Percentiles rank a stretch among this genome's conserved stretches.
Conservation (phyloP, 1,139 yeast genomes). For the Ashbya aceris region DNA sequence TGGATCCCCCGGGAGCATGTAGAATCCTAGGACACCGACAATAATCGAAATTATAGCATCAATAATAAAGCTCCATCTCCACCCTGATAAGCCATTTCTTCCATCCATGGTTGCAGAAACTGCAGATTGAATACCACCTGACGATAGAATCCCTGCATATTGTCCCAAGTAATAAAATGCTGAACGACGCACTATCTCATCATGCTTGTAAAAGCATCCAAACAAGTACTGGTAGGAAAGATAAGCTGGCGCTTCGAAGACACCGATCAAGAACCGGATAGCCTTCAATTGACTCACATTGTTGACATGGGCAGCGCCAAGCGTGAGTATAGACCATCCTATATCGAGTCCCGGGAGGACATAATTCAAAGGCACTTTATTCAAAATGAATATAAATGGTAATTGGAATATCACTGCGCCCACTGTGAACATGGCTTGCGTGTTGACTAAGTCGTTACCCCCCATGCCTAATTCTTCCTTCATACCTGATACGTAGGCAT, state of each 20-base stretch:
- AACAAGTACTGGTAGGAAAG: slow-evolving; percentile 52
- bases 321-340: slow-evolving; percentile 28
- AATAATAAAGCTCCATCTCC: slow-evolving; percentile 70
- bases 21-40: slow-evolving; percentile 54
- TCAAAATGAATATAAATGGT: slow-evolving; percentile 33
- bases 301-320: slow-evolving; percentile 23
- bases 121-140: slow-evolving; percentile 59
- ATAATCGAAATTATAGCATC: slow-evolving; percentile 54
- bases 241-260: slow-evolving; percentile 53
- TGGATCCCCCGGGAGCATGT: slow-evolving; percentile 64
- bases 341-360: slow-evolving; percentile 41
- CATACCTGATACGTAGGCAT: slow-evolving; percentile 53
- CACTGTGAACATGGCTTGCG: slow-evolving; percentile 47
- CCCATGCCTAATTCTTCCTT: slow-evolving; percentile 41
- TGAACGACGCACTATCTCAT: slow-evolving; percentile 51
- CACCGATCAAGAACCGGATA: slow-evolving; percentile 40
- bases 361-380: slow-evolving; percentile 42
- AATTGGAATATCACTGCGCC: slow-evolving; percentile 53
- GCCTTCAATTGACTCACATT: slow-evolving; percentile 23
- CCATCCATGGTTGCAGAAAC: slow-evolving; percentile 42
- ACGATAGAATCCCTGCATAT: slow-evolving; percentile 50
- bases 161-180: slow-evolving; percentile 55
- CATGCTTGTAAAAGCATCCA: slow-evolving; percentile 53
- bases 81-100: slow-evolving; percentile 43
- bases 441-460: slow-evolving; percentile 53